Base-by-base conservation (phyloP, 148 eudicot species). In the Bassia scoparia region DNA sequence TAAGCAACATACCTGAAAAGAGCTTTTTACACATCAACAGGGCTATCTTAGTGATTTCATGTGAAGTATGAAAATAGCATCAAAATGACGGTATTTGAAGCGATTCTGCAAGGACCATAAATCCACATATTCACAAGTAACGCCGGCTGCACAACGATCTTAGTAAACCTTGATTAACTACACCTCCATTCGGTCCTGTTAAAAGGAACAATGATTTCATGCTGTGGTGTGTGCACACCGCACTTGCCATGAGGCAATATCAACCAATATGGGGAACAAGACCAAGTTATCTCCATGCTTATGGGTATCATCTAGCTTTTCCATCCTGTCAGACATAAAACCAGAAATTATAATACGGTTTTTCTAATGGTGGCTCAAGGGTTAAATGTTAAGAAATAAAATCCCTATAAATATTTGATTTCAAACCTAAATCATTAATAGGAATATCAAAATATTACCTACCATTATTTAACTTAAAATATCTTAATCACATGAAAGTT, bases 111-210 rank as follows among this genome's bases (percentile, higher is more conserved):
- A 97, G 98, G 59, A 95, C 96, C 98, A 95, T 95, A 53, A 95
- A 72, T 50, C 98, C 98, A 83, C 98, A 91, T 71, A 88, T 91
- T 76, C 98, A n/a, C 98, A 72, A 95, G 90, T 61, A 95, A 74
- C 75, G 98, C 88, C 88, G 68, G 98, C 92, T 41, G 98, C 98
- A 83, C 97, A 95, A 63, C 66, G 98, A 88, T 77, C 98, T 84
- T 64, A 95, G 84, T 71, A 95, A 84, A 79, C 98, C 98, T 91
- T 68, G 98, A 95, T 87, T 95, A 91, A 68, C 98, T n/a, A n/a
- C 98, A 73, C 98, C 98, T 44, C 98, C 98, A 55, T 95, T 95
- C 14, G 98, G 98, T 78, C 98, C 98, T 34, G 98, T 95, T 66
- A 95, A 80, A 71, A 95, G 89, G 81, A 91, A 89, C 69, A 95